Percentiles rank a stretch among this genome's conserved stretches.
Conservation (phyloP, 495 filamentous ascomycete species). For the Cercophora scortea region DNA sequence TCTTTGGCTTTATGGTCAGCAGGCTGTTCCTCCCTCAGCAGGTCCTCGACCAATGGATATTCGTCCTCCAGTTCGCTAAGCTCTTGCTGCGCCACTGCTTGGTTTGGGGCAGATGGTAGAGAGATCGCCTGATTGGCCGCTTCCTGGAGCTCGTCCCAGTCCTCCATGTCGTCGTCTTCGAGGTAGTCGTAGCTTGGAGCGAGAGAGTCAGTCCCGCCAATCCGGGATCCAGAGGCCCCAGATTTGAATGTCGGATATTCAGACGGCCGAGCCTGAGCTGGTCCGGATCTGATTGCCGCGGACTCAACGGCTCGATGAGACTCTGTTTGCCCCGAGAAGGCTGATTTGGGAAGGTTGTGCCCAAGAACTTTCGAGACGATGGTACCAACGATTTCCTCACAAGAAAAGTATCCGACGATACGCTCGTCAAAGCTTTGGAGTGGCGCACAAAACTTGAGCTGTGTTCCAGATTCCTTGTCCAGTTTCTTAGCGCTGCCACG, state of each 20-base stretch:
- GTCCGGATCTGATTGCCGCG: too few relatives aligned
- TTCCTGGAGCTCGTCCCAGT: neutral
- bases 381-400: conserved; percentile 89
- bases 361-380: conserved; percentile 52
- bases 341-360: conserved; percentile 48
- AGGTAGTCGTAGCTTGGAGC: conserved; percentile 3
- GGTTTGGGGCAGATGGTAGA: too few relatives aligned
- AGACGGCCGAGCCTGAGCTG: too few relatives aligned
- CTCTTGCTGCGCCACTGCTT: too few relatives aligned
- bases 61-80: conserved; percentile 1
- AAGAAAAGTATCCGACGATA: conserved; percentile 69
- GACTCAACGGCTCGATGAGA: too few relatives aligned
- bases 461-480: conserved; percentile 42
- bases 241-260: too few relatives aligned
- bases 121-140: too few relatives aligned
- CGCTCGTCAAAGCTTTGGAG: conserved; percentile 48
- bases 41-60: conserved; percentile 23
- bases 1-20: conserved; percentile 1
- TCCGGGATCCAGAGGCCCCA: too few relatives aligned
- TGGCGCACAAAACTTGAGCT: conserved; percentile 53
- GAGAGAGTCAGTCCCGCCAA: too few relatives aligned
- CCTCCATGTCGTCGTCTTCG: conserved; percentile 12
- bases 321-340: conserved; percentile 33
- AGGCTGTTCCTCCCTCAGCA: conserved; percentile 3
- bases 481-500: conserved; percentile 64